Conservation (phyloP, 371 early-diverging fungal species). For the Catenaria anguillulae region DNA sequence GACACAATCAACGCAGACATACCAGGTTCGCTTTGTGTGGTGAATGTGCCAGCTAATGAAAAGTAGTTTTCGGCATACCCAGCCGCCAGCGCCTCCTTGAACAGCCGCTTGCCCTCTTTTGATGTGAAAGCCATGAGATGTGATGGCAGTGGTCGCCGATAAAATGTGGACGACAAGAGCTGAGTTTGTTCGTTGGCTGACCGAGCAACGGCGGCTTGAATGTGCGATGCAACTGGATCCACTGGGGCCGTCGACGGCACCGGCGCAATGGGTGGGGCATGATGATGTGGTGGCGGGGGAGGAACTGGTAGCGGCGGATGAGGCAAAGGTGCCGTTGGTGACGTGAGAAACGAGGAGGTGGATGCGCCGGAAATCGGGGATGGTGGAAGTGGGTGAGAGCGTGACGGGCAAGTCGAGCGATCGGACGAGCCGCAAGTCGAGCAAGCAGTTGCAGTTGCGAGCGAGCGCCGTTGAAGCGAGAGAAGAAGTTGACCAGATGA, state of each 20-base stretch:
- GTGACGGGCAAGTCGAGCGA: too few relatives aligned
- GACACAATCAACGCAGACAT: too few relatives aligned
- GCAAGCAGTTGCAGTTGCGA: too few relatives aligned
- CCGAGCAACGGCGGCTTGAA: neutral
- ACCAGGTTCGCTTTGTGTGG: neutral
- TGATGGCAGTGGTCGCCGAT: conserved; percentile 56
- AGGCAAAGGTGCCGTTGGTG: too few relatives aligned
- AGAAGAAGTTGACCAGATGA: too few relatives aligned
- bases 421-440: too few relatives aligned
- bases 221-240: neutral
- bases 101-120: conserved; percentile 52
- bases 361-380: too few relatives aligned
- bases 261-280: neutral
- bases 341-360: too few relatives aligned
- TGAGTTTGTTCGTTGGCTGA: neutral
- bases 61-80: conserved; percentile 74
- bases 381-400: too few relatives aligned
- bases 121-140: conserved; percentile 65
- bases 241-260: neutral
- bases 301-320: too few relatives aligned
- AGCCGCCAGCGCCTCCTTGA: conserved; percentile 53
- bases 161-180: conserved; percentile 29
- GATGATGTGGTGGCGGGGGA: too few relatives aligned
- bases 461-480: too few relatives aligned
- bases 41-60: conserved; percentile 69